Percentiles rank a stretch among this genome's conserved stretches.
phyloP scores from a whole-genome alignment of 208 protist species.

The Leishmania arabica region DNA sequence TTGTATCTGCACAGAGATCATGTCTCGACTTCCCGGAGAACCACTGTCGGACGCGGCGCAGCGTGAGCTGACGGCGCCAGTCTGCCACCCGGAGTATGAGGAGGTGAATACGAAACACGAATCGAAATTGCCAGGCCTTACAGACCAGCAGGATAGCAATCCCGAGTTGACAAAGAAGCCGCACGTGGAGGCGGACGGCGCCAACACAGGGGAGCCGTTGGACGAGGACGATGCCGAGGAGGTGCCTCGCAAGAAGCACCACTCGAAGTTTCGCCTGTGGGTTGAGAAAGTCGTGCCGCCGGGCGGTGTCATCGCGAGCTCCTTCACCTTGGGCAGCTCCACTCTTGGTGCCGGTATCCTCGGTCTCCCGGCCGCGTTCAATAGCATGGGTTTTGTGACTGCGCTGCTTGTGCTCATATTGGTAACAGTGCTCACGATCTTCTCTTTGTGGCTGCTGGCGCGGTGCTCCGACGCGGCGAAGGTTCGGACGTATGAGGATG shows the following conservation, averaged over 20 bases:
- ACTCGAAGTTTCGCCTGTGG: conserved; percentile 14
- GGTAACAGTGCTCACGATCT: conserved; percentile 52
- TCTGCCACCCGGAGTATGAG: not conserved
- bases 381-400: conserved; percentile 52
- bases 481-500: conserved; percentile 52
- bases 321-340: conserved; percentile 59
- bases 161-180: conserved; percentile 1
- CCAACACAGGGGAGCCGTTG: conserved; percentile 7
- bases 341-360: conserved; percentile 75
- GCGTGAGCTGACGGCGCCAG: not conserved
- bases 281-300: conserved; percentile 49
- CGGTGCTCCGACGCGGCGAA: conserved; percentile 27
- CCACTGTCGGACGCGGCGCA: not conserved
- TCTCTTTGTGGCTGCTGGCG: conserved; percentile 62
- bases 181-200: not conserved
- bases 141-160: not conserved
- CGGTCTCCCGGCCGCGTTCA: conserved; percentile 57
- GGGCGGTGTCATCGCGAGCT: conserved; percentile 53
- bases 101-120: not conserved
- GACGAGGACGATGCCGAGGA: conserved; percentile 15
- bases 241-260: conserved; percentile 2
- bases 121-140: not conserved
- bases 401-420: conserved; percentile 51
- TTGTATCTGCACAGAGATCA: not conserved
- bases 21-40: conserved; percentile 23